Evolutionary conservation across 192 early-diverging fungal genomes (phyloP).

Genomic region (Coemansia reversa): DNA sequence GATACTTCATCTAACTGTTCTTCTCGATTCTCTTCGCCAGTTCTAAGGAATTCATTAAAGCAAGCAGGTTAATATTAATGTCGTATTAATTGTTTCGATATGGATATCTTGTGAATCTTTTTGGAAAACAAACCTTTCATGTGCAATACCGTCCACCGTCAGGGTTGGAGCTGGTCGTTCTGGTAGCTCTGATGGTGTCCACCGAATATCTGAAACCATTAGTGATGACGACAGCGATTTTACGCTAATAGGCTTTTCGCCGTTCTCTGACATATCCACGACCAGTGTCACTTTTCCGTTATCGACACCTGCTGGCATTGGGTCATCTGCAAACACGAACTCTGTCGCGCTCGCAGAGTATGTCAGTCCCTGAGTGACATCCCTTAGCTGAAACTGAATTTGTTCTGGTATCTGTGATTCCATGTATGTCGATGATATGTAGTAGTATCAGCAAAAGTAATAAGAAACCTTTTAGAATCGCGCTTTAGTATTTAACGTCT

Average conservation of each 20-base stretch:
- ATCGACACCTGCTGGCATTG: constrained; percentile 30
- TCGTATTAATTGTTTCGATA: background rate
- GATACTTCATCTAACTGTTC: no score
- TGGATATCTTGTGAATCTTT: constrained; percentile 11
- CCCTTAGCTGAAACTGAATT: constrained; percentile 36
- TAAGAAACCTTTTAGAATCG: background rate
- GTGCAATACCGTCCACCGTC: constrained; percentile 15
- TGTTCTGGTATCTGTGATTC: constrained; percentile 4
- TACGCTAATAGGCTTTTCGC: constrained; percentile 14
- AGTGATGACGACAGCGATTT: constrained; percentile 39
- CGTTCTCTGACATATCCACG: constrained; percentile 40
- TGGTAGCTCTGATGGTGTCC: constrained; percentile 9
- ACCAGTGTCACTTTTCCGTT: constrained; percentile 21
- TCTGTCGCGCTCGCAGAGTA: constrained; percentile 18
- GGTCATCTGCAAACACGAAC: constrained; percentile 46
- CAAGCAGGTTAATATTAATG: no score
- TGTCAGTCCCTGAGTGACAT: constrained; percentile 30
- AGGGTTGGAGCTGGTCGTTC: constrained; percentile 7
- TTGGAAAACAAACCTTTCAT: constrained; percentile 1
- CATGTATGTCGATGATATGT: background rate
- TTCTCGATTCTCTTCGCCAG: background rate
- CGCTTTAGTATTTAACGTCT: background rate
- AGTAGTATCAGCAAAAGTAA: background rate
- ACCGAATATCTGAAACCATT: constrained; percentile 39
- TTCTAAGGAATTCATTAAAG: background rate